These are phyloP conservation scores for Actinomortierella ambigua DNA, from an alignment of 371 early-diverging fungal species.

Conservation along the genomic window DNA sequence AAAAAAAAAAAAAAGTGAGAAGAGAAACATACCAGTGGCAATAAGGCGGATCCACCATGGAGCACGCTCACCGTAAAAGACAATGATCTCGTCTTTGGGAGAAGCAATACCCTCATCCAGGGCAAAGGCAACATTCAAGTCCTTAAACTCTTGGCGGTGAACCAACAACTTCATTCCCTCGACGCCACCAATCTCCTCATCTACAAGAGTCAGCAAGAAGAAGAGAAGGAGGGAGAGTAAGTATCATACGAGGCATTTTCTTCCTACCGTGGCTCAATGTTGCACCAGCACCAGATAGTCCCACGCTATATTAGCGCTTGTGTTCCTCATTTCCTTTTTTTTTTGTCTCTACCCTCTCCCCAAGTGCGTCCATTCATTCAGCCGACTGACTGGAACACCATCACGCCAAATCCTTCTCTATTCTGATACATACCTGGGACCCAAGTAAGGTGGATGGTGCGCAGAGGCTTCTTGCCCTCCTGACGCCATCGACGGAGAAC, in stretches of 20 bases:
- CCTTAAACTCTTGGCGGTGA: conserved; percentile 61
- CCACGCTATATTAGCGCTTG: too few species aligned
- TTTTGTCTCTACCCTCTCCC: too few species aligned
- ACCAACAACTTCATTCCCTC: conserved; percentile 76
- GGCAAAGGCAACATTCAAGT: conserved; percentile 76
- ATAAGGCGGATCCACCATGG: conserved; percentile 69
- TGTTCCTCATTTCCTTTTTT: too few species aligned
- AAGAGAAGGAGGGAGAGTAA: background rate
- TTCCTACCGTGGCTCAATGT: too few species aligned
- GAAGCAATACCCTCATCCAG: conserved; percentile 83
- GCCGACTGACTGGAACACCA: too few species aligned
- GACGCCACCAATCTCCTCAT: conserved; percentile 82
- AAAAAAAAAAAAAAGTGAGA: too few species aligned
- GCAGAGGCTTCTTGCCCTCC: conserved; percentile 53
- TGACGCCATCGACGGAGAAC: conserved; percentile 67
- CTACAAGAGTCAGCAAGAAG: conserved; percentile 27
- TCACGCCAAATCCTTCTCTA: too few species aligned
- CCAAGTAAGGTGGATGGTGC: conserved; percentile 74
- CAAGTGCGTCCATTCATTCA: too few species aligned
- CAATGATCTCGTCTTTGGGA: conserved; percentile 60
- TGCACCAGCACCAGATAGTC: too few species aligned
- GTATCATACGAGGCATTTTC: too few species aligned
- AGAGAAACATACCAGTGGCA: conserved; percentile 18
- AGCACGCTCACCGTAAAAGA: conserved; percentile 82
- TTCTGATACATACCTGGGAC: conserved; percentile 58